These are phyloP conservation scores for Hyaloperonospora arabidopsidis DNA, from an alignment of 352 stramenopile genomes.

Conservation along the genomic window DNA sequence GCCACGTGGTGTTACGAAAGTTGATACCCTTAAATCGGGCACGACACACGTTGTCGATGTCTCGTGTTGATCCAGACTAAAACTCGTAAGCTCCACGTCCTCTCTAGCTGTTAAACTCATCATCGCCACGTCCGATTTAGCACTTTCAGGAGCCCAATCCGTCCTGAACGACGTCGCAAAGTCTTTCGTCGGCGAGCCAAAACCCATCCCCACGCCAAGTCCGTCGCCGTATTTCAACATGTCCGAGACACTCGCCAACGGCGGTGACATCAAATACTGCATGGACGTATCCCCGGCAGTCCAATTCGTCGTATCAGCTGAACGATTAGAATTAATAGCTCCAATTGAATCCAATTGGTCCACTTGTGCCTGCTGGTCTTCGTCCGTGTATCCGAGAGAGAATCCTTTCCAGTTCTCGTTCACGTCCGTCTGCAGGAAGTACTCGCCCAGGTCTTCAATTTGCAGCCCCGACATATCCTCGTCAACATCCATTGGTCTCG, in stretches of 20 bases:
- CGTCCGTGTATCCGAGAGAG: constrained; percentile 54
- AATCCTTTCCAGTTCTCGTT: constrained; percentile 67
- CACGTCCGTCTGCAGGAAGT: constrained; percentile 55
- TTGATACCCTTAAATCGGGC: not conserved
- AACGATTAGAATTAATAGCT: constrained; percentile 3
- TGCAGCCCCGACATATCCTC: constrained; percentile 64
- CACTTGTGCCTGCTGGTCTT: constrained; percentile 29
- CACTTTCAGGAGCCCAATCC: constrained; percentile 18
- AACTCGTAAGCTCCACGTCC: constrained; percentile 31
- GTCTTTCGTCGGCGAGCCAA: constrained; percentile 26
- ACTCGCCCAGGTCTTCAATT: constrained; percentile 69
- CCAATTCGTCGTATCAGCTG: constrained; percentile 1
- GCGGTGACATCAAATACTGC: constrained; percentile 33
- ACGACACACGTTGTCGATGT: constrained; percentile 14
- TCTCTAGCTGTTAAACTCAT: constrained; percentile 23
- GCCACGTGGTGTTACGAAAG: constrained; percentile 9
- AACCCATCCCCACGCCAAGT: constrained; percentile 20
- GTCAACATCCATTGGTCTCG: constrained; percentile 46
- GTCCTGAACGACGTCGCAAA: constrained; percentile 27
- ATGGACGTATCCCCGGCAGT: constrained; percentile 6
- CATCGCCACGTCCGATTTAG: constrained; percentile 20
- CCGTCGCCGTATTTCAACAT: constrained; percentile 33
- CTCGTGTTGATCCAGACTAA: constrained; percentile 34
- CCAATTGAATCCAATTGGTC: constrained; percentile 11
- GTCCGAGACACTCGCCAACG: constrained; percentile 39